Evolutionary conservation across 148 eudicot genomes (phyloP), one percentile per base, ranked within the genome.

Genomic region (Fallopia convolvulus): DNA sequence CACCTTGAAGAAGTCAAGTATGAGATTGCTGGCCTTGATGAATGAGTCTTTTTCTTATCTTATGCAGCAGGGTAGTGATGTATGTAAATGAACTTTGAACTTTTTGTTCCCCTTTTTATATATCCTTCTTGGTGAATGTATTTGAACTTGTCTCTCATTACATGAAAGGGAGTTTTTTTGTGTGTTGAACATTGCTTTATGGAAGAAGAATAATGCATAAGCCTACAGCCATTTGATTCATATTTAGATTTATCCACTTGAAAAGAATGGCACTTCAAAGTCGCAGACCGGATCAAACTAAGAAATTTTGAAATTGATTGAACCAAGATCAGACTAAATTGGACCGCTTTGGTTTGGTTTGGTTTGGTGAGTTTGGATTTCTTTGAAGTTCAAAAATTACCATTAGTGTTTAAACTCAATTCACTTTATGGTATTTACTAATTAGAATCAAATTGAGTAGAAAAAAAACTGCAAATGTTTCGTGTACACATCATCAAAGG

Each of bases 1-100:
- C 82, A 84, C 80, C 75, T 84, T 72, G 88, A 84, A 79, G 86
- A 84, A 80, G 80, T 78, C 70, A 78, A 82, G 72, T 93, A 95
- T 73, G 97, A 95, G 83, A 95, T 95, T 78, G 96, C 86, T 56
- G 89, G 92, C 17, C 86, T 89, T 72, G 90, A 92, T 44, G 89
- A 84, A 53, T 88, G 81, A 66, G 44, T 13, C 8, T 66, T 63
- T 40, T 63, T 36, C 40, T 1, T 32, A 12, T 65, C 47, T 44
- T 44, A 44, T 44, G 47, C 47, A 36, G 68, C 68, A 32, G 8
- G 70, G 8, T 15, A 32, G 40, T 65, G 6, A 17, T 6, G 3
- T 17, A 66, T 36, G 72, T 39, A 68, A 68, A 68, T 68, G n/a
- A 68, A 68, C 72, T 36, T 63, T 9, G 5, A 39, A 60, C 6